Conservation (phyloP, 2,329 filamentous ascomycete species). For the Ceratocystis cubensis region DNA sequence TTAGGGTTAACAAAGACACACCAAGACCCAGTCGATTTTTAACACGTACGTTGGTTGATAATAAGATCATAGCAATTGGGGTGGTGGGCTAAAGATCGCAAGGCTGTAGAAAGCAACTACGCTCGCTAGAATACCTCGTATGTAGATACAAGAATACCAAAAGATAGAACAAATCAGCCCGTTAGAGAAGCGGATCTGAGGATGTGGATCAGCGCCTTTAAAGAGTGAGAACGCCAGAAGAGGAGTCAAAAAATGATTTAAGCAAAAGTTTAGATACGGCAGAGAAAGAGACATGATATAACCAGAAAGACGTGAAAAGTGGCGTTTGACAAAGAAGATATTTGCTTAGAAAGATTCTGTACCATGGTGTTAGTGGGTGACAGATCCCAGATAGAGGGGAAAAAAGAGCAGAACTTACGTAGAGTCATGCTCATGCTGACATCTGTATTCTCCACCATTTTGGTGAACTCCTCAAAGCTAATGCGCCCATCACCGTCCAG, state of each 20-base stretch:
- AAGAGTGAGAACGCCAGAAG: not conserved
- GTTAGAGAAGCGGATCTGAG: no score
- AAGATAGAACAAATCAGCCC: not conserved
- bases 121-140: not conserved
- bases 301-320: not conserved
- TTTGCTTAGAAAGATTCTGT: constrained; percentile 17
- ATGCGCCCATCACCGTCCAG: constrained; percentile 94
- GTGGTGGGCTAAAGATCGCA: no score
- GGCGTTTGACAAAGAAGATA: not conserved
- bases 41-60: no score
- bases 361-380: constrained; percentile 1
- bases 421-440: constrained; percentile 64
- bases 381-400: not conserved
- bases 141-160: not conserved
- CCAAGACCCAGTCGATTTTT: not conserved
- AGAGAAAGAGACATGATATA: not conserved
- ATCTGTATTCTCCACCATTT: constrained; percentile 95
- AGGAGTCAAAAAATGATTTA: not conserved
- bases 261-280: not conserved
- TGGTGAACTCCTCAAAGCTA: constrained; percentile 96
- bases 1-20: not conserved
- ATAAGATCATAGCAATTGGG: no score
- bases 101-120: no score
- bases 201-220: not conserved
- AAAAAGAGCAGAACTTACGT: constrained; percentile 34